Evolutionary conservation across 352 stramenopile genomes (phyloP), one percentile per base, ranked within the genome.

Genomic region (Phytophthora crassamura): DNA sequence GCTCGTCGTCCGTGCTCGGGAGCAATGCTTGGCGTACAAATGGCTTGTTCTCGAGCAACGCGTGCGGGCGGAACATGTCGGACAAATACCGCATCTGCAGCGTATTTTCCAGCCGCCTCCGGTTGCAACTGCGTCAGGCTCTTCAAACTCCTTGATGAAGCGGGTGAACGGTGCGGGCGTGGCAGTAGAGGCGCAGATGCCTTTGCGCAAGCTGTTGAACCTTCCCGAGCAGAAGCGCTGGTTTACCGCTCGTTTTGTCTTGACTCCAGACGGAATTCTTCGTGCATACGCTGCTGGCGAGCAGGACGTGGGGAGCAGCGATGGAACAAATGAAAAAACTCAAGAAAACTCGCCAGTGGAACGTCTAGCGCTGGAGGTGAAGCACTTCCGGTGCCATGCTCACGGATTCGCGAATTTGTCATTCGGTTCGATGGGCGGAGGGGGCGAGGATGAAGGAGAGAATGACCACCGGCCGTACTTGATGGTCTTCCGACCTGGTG

Each of bases 11-110:
- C 66, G 61, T 2, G 81, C 78, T 6, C 62, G 81, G 2, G 77
- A 88, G 43, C 75, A 88, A 36, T 75, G 71, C 12, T 47, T 88
- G 35, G 82, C 73, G 30, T 64, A 81, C 64, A 85, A 88, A 39
- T 90, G 81, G 81, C 32, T 84, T 39, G 45, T 38, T 9, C 66
- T 88, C 15, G 81, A 90, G 59, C 67, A 72, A 3, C 66, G 73
- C 0, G 20, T 90, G 34, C 66, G 81, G 0, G 55, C 77, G 1
- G 79, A 87, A 33, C 71, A 86, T 30, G 71, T 90, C 14, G 80
- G 71, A 35, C 81, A 87, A 51, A 74, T 86, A 55, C 77, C 81
- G 12, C 69, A 90, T 40, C 41, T 90, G 7, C 70, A 87, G 6
- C 64, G 73, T 11, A 67, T 90, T 48, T 90, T 90, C 51, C 75